phyloP scores from a whole-genome alignment of 805 yeast species.

The Monosporozyma yasuniensis region DNA sequence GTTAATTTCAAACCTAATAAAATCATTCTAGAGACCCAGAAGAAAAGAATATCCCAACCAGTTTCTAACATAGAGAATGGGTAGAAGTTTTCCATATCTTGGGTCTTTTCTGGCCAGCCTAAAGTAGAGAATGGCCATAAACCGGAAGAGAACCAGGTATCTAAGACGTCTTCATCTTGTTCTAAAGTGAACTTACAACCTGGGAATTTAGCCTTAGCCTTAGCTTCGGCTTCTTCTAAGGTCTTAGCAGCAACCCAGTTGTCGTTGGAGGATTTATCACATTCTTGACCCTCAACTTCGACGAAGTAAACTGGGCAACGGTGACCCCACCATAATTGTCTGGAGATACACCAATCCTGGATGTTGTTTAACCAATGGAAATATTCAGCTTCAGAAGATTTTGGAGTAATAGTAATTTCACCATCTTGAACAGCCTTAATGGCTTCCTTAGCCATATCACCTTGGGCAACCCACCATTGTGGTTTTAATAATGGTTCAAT shows the following conservation, averaged over 20 bases:
- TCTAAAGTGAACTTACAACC: slow-evolving; percentile 61
- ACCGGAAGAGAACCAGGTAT: slow-evolving; percentile 98
- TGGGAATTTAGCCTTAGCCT: slow-evolving; percentile 70
- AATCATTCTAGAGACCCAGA: slow-evolving; percentile 98
- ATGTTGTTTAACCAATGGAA: slow-evolving; percentile 92
- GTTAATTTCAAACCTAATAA: slow-evolving; percentile 83
- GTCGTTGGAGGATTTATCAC: slow-evolving; percentile 50
- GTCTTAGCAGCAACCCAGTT: slow-evolving; percentile 90
- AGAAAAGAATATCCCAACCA: slow-evolving; percentile 98
- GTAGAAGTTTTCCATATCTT: slow-evolving; percentile 67
- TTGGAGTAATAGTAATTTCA: slow-evolving; percentile 72
- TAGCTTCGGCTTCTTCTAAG: slow-evolving; percentile 71
- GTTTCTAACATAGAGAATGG: slow-evolving; percentile 95
- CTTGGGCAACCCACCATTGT: slow-evolving; percentile 98
- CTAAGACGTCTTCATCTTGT: slow-evolving; percentile 97
- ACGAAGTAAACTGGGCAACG: slow-evolving; percentile 94
- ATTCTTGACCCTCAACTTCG: slow-evolving; percentile 61
- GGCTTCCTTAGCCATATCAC: slow-evolving; percentile 80
- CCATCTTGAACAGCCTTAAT: slow-evolving; percentile 79
- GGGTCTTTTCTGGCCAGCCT: slow-evolving; percentile 85
- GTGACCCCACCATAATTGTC: slow-evolving; percentile 95
- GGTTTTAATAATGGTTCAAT: slow-evolving; percentile 96
- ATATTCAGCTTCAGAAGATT: slow-evolving; percentile 85
- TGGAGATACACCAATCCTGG: slow-evolving; percentile 99
- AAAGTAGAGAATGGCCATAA: slow-evolving; percentile 95